Conservation (phyloP, 345 rosid genomes). For the Camelina sativa region DNA sequence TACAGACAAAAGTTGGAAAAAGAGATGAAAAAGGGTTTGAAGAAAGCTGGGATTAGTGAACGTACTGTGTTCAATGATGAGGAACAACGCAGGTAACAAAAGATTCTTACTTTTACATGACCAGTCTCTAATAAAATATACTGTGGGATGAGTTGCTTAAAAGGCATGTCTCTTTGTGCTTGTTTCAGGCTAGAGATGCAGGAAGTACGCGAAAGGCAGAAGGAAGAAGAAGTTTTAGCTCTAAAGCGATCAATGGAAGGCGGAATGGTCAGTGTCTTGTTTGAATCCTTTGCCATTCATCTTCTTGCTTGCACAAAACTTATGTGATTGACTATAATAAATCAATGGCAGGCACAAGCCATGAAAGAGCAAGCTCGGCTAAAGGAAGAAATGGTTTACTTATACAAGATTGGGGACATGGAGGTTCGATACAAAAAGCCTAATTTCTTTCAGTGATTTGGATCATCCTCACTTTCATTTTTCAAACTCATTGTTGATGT, state of each 20-base stretch:
- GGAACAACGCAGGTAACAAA: slow-evolving; percentile 80
- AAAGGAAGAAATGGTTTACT: slow-evolving; percentile 91
- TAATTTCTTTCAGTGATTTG: neutral
- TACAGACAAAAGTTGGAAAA: slow-evolving; percentile 72
- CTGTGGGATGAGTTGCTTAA: slow-evolving; percentile 4
- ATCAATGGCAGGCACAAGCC: slow-evolving; percentile 72
- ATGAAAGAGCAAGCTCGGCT: slow-evolving; percentile 96
- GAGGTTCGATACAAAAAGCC: slow-evolving; percentile 56
- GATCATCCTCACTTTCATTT: neutral
- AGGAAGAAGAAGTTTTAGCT: slow-evolving; percentile 80
- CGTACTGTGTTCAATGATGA: slow-evolving; percentile 95
- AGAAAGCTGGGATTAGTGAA: slow-evolving; percentile 61
- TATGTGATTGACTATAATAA: neutral
- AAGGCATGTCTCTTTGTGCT: slow-evolving; percentile 16
- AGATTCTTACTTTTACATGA: neutral
- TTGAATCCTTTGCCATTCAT: neutral
- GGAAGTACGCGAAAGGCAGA: slow-evolving; percentile 81
- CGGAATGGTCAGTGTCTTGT: slow-evolving; percentile 78
- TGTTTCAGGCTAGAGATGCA: slow-evolving; percentile 75
- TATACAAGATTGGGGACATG: slow-evolving; percentile 86
- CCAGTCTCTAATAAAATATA: neutral
- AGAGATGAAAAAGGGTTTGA: slow-evolving; percentile 68
- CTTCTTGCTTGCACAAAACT: neutral
- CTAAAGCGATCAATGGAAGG: slow-evolving; percentile 88
- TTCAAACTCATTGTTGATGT: neutral